Base-by-base conservation (phyloP, 164 flowering plant species). In the Buxus sempervirens region DNA sequence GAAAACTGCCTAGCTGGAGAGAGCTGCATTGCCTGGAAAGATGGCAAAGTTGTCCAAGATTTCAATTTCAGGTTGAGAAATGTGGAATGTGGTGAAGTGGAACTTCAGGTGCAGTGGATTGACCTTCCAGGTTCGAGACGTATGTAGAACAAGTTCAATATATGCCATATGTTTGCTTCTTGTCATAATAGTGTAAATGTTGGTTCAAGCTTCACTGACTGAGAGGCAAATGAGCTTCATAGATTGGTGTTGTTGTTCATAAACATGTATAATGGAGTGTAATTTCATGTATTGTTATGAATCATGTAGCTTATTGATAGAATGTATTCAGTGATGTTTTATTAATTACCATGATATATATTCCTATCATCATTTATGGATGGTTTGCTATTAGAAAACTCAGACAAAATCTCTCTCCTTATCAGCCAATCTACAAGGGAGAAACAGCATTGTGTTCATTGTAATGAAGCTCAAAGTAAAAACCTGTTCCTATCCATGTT, bases 31-130 rank as follows among this genome's bases (percentile, higher is more conserved):
- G 48, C 62, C 5, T 82, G 84, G 85, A 56, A 16, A 8, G 75
- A 86, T 26, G 89, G 88, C 15, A 78, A 80, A 56, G 79, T 91
- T 18, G 72, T 78, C 9, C 97, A 91, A 53, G 68, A 84, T 62
- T 32, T 87, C 64, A 68, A 69, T 64, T 80, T 91, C 5, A 80
- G 96, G 42, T 83, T 91, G 32, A 62, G n/a, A n/a, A n/a, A n/a
- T n/a, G n/a, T n/a, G 75, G 62, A 79, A 91, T 73, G 97, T 91
- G 97, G 97, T n/a, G 96, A 91, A 65, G 66, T 91, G 1, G 90
- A 91, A 72, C 71, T 91, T 45, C 85, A 87, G 54, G 48, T 91
- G 59, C 67, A 79, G 60, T 91, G 97, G 97, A 80, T 90, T 63
- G 72, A 80, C 4, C 58, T 88, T 53, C 85, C 86, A 45, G 51